phyloP scores from a whole-genome alignment of 164 flowering plant genomes.

The Annona cherimola region DNA sequence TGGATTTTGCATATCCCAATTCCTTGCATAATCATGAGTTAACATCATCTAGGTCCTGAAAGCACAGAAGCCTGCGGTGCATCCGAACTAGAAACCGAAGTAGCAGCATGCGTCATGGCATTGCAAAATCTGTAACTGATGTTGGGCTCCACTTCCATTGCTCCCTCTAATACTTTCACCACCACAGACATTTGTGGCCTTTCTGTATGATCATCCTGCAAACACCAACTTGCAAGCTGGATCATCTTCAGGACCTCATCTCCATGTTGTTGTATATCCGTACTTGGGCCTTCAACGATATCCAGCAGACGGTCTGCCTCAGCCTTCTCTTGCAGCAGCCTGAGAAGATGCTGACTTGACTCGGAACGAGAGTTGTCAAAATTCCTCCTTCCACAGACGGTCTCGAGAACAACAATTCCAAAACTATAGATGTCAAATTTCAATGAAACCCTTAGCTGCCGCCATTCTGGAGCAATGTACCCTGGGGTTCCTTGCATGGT shows the following conservation, averaged over 20 bases:
- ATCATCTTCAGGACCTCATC: slow-evolving; percentile 18
- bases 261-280: slow-evolving; percentile 4
- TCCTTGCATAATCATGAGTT: too few species aligned
- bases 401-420: too few species aligned
- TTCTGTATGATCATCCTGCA: slow-evolving; percentile 11
- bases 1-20: too few species aligned
- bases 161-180: slow-evolving; percentile 24
- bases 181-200: slow-evolving; percentile 23
- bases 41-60: too few species aligned
- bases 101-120: too few species aligned
- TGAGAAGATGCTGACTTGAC: slow-evolving; percentile 3
- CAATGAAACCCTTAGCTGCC: too few species aligned
- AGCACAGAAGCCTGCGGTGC: too few species aligned
- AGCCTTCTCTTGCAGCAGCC: slow-evolving; percentile 8
- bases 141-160: slow-evolving; percentile 6
- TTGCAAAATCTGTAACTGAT: slow-evolving; percentile 2
- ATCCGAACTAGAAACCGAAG: too few species aligned
- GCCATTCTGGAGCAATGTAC: too few species aligned
- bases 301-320: slow-evolving; percentile 11
- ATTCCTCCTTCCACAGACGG: too few species aligned
- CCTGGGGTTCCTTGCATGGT: too few species aligned
- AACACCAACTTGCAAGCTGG: slow-evolving; percentile 20
- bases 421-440: too few species aligned
- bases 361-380: slow-evolving; percentile 9
- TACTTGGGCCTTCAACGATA: slow-evolving; percentile 1